Base-by-base conservation (phyloP, 148 eudicot genomes). In the Dysphania ambrosioides region DNA sequence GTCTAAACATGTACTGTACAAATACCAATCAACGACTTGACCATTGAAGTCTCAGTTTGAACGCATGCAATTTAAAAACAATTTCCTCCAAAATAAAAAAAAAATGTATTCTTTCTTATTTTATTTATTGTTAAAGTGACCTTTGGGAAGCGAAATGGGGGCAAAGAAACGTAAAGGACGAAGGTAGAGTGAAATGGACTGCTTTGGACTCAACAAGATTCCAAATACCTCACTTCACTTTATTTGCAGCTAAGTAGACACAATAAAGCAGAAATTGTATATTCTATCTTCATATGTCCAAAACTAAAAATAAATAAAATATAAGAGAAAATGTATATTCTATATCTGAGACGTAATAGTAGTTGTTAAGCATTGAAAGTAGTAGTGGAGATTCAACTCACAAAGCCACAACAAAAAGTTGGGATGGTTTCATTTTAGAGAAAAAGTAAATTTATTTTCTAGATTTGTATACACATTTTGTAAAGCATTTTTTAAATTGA, bases 181-280 rank as follows among this genome's bases (percentile, higher is more conserved):
- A 40, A 78, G 72, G 57, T 71, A 26, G 31, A 72, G 72, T 55
- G 58, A 66, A 56, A 44, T 47, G 56, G 66, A 78, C 76, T 70
- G 18, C 12, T 77, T 60, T 53, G 12, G 58, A 47, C n/a, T 59
- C 31, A 68, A n/a, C 59, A 70, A 77, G 74, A 77, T 72, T 71
- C 80, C 70, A 70, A 71, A 49, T 15, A 26, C 15, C 34, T 16
- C 40, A 47, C 44, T 38, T 47, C 30, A 13, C 21, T 66, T 29
- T 60, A 8, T 71, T 40, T 44, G 15, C 32, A 1, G 19, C 24
- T 34, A 60, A 60, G 6, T 64, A 8, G 26, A 64, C 68, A 64
- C 21, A 8, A 63, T 34, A n/a, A 63, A 15, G 36, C 24, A 61
- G 2, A 30, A n/a, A 40, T 60, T 72, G 49, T 42, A 60, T 29